phyloP scores from a whole-genome alignment of 176 grass and related monocot species.

The Eragrostis curvula region DNA sequence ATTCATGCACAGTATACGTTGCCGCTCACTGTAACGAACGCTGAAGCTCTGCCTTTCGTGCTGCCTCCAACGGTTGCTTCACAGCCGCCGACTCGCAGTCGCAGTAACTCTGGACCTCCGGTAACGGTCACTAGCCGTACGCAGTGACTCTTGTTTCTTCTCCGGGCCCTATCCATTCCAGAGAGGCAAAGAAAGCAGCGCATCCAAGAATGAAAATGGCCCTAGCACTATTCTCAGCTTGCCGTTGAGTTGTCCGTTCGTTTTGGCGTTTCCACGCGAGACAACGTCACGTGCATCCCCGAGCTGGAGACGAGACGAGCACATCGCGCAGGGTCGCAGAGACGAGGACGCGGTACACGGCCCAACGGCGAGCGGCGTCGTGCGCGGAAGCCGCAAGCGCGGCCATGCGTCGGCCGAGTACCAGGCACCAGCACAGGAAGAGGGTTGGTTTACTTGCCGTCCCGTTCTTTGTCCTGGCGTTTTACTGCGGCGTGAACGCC shows the following conservation, averaged over 20 bases:
- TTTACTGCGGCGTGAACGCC: not conserved
- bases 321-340: not conserved
- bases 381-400: not conserved
- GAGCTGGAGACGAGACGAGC: constrained; percentile 33
- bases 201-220: constrained; percentile 7
- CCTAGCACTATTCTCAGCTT: not conserved
- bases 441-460: too few relatives aligned
- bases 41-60: not conserved
- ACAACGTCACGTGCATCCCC: constrained; percentile 9
- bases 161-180: not conserved
- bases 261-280: not conserved
- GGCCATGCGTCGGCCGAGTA: not conserved
- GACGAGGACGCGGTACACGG: not conserved
- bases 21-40: not conserved
- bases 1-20: not conserved
- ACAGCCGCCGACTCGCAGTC: not conserved
- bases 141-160: not conserved
- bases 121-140: constrained; percentile 33
- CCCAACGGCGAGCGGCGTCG: not conserved
- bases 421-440: too few relatives aligned
- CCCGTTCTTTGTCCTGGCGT: not conserved
- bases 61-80: not conserved
- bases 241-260: not conserved
- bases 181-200: not conserved
- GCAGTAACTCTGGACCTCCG: not conserved